These are phyloP conservation scores for Styphnolobium japonicum DNA, from an alignment of 306 rosid genomes.

Conservation along the genomic window DNA sequence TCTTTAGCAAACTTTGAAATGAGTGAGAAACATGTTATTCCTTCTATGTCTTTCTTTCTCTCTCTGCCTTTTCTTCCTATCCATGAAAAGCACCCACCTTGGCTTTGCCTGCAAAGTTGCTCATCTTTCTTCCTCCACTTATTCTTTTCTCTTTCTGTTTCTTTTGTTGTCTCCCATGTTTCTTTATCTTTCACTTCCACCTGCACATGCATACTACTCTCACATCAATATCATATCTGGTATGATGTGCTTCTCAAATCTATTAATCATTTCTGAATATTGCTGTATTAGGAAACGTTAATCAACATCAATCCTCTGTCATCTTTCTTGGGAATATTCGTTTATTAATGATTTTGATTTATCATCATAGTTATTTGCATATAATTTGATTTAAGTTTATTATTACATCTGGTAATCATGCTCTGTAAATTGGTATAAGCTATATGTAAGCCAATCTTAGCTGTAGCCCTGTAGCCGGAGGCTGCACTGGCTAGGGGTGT, in stretches of 20 bases:
- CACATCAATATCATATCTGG: slow-evolving; percentile 32
- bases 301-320: background rate
- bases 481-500: too few relatives aligned
- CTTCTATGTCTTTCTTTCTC: slow-evolving; percentile 55
- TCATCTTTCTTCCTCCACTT: slow-evolving; percentile 26
- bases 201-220: slow-evolving; percentile 45
- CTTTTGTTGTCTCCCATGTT: slow-evolving; percentile 35
- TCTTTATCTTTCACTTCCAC: slow-evolving; percentile 62
- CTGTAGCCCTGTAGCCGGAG: too few relatives aligned
- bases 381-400: background rate
- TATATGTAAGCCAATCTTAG: background rate
- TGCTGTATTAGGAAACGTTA: background rate
- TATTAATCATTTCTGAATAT: background rate
- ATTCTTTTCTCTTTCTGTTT: slow-evolving; percentile 31
- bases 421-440: background rate
- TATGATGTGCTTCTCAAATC: background rate
- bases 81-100: slow-evolving; percentile 86
- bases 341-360: background rate
- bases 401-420: background rate
- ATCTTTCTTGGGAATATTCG: background rate
- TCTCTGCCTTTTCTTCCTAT: slow-evolving; percentile 53
- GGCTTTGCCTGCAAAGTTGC: slow-evolving; percentile 10
- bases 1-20: slow-evolving; percentile 46
- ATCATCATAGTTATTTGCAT: background rate
- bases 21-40: slow-evolving; percentile 36